Percentiles rank a stretch among this genome's conserved stretches.
Evolutionary conservation across 2,329 filamentous ascomycete genomes (phyloP).

Genomic region (Fusarium pseudonygamai): DNA sequence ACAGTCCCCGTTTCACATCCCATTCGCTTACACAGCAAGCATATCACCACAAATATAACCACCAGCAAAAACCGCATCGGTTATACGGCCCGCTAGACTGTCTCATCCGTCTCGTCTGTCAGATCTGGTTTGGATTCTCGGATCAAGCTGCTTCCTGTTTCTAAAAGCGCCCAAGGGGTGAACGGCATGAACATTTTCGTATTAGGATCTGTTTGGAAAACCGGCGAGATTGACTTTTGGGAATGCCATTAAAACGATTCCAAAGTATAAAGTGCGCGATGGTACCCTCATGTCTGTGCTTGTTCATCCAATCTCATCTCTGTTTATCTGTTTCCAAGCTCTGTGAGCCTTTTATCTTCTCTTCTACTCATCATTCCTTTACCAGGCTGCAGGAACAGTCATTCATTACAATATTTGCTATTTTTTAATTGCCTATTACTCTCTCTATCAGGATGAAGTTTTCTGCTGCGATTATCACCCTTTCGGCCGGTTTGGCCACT

Average conservation of each 20-base stretch:
- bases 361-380: neutral
- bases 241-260: neutral
- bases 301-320: neutral
- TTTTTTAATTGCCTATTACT: neutral
- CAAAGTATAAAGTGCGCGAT: neutral
- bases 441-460: slow-evolving; percentile 6
- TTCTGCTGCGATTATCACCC: neutral
- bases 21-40: neutral
- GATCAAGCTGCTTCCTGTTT: neutral
- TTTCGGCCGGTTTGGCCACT: neutral
- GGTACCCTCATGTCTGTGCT: neutral
- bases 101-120: neutral
- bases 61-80: neutral
- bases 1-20: neutral
- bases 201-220: neutral
- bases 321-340: neutral
- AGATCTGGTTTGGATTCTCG: neutral
- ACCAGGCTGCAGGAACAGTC: slow-evolving; percentile 1
- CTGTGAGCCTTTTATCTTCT: neutral
- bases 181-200: neutral
- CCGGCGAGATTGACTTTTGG: neutral
- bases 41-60: neutral
- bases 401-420: neutral
- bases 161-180: neutral
- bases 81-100: neutral